phyloP scores from a whole-genome alignment of 768 basidiomycete genomes.

The Heimioporus sp. region DNA sequence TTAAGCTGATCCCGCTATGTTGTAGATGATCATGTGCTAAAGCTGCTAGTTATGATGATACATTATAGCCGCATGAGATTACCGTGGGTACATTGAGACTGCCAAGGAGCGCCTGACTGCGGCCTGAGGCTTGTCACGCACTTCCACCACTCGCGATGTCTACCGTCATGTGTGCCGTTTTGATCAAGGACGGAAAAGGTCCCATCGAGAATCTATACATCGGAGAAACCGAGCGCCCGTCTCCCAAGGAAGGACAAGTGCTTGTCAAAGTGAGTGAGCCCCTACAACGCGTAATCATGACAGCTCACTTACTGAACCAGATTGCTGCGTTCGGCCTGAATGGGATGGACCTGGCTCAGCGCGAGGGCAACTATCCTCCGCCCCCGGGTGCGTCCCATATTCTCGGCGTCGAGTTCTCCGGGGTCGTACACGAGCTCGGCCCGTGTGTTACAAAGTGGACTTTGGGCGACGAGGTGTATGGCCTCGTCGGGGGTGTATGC shows the following conservation, averaged over 20 bases:
- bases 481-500: conserved; percentile 76
- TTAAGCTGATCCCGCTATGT: background rate
- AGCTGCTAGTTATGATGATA: background rate
- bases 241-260: conserved; percentile 56
- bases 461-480: conserved; percentile 71
- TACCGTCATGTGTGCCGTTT: conserved; percentile 74
- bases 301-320: conserved; percentile 31
- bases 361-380: conserved; percentile 70
- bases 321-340: conserved; percentile 86
- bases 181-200: conserved; percentile 75
- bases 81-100: background rate
- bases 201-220: conserved; percentile 76
- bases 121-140: background rate
- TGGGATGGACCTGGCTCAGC: conserved; percentile 79
- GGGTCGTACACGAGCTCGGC: conserved; percentile 55
- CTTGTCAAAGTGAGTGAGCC: conserved; percentile 70
- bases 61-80: too few species aligned
- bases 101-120: too few species aligned
- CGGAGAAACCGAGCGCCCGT: conserved; percentile 66
- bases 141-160: conserved; percentile 6
- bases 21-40: background rate
- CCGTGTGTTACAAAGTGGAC: conserved; percentile 51
- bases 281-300: too few species aligned
- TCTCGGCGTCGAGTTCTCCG: conserved; percentile 88
- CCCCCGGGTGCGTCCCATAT: conserved; percentile 72